A percentile compares a stretch with the other conserved stretches of the same genome.
These are phyloP conservation scores for Thalassiosira livingstoniorum DNA, from an alignment of 352 stramenopile species.

Conservation along the genomic window DNA sequence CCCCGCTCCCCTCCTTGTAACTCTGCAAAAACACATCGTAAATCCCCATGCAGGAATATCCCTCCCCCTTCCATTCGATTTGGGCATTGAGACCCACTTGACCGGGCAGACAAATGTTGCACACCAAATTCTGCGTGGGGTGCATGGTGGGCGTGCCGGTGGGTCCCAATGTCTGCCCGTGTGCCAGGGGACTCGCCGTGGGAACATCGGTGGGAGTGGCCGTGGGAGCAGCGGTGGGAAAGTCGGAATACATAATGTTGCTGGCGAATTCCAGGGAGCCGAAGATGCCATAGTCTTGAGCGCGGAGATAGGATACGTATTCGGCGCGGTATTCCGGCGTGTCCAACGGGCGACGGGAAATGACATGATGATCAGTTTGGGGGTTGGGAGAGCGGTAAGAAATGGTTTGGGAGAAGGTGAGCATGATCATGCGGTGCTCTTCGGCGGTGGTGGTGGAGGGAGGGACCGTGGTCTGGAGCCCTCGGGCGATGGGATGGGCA, in stretches of 20 bases:
- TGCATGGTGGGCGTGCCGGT: conserved; percentile 2
- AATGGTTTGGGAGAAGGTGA: conserved; percentile 55
- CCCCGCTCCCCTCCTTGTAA: conserved; percentile 39
- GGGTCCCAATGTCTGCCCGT: conserved; percentile 34
- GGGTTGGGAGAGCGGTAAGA: conserved; percentile 58
- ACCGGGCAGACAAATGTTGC: conserved; percentile 55
- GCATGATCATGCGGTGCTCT: conserved; percentile 47
- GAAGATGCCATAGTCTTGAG: conserved; percentile 48
- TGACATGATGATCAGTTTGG: conserved; percentile 52
- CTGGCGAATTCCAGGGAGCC: conserved; percentile 52
- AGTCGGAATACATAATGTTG: conserved; percentile 60
- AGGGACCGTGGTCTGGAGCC: too few species aligned
- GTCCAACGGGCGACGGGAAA: conserved; percentile 54
- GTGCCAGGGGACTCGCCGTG: conserved; percentile 41
- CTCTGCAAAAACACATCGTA: conserved; percentile 66
- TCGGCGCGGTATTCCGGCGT: conserved; percentile 64
- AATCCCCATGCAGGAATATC: conserved; percentile 52
- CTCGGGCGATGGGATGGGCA: too few species aligned
- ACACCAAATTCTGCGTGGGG: conserved; percentile 47
- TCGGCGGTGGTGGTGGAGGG: background rate
- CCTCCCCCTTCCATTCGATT: conserved; percentile 55
- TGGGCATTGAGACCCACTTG: conserved; percentile 61
- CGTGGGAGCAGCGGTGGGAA: conserved; percentile 51
- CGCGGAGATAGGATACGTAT: conserved; percentile 63
- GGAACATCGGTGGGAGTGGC: conserved; percentile 18